Evolutionary conservation across 441 rosid species (phyloP).

Genomic region (Pelargonium myrrhifolium): DNA sequence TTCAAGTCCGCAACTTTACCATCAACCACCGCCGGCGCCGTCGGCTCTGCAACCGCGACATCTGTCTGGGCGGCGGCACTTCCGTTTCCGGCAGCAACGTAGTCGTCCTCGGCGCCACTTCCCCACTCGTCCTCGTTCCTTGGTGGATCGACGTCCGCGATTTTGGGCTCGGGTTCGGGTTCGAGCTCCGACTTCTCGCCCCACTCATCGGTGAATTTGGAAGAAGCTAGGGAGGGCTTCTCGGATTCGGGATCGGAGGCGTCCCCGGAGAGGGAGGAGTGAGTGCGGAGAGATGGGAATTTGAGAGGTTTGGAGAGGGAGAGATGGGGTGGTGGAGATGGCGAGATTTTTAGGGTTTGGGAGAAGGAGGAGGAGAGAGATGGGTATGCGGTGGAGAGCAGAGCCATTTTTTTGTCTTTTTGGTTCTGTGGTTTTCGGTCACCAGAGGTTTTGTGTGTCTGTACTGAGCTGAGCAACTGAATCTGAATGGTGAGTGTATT

Average conservation of each 20-base stretch:
- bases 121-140: conserved; percentile 84
- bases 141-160: conserved; percentile 67
- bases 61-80: conserved; percentile 25
- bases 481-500: no score
- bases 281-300: conserved; percentile 20
- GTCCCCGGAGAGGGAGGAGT: conserved; percentile 21
- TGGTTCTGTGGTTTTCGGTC: neutral
- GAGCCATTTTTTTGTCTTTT: conserved; percentile 53
- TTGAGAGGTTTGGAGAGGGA: conserved; percentile 18
- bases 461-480: no score
- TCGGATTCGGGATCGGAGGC: conserved; percentile 21
- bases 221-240: conserved; percentile 9
- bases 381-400: conserved; percentile 33
- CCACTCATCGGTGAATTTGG: conserved; percentile 66
- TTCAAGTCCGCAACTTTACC: conserved; percentile 48
- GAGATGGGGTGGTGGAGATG: conserved; percentile 13
- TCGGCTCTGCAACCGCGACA: conserved; percentile 10
- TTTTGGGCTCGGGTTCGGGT: conserved; percentile 26
- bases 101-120: no score
- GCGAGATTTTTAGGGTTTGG: conserved; percentile 7
- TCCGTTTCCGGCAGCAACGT: no score
- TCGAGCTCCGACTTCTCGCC: conserved; percentile 42
- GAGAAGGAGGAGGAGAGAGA: conserved; percentile 22
- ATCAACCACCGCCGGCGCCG: conserved; percentile 22
- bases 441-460: neutral